Conservation (phyloP, 2,329 filamentous ascomycete species). For the Zymoseptoria pseudotritici region DNA sequence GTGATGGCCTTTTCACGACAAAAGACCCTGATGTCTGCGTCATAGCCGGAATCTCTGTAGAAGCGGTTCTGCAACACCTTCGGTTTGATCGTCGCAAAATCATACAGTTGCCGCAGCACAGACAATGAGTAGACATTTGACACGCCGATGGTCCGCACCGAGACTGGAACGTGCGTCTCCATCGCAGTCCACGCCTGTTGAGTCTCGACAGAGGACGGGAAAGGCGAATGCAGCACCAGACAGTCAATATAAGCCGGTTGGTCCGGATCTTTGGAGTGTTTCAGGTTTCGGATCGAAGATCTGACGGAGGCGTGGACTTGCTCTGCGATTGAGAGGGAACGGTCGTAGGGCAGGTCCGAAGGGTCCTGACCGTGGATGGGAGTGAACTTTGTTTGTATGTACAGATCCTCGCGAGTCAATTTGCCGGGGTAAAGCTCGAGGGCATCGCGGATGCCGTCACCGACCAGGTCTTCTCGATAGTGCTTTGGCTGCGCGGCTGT, state of each 20-base stretch:
- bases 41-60: slow-evolving; percentile 52
- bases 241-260: slow-evolving; percentile 49
- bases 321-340: slow-evolving; percentile 49
- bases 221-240: slow-evolving; percentile 52
- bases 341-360: slow-evolving; percentile 56
- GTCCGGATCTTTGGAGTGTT: slow-evolving; percentile 30
- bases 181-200: slow-evolving; percentile 60
- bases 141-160: slow-evolving; percentile 62
- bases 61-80: slow-evolving; percentile 72
- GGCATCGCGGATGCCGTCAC: slow-evolving; percentile 56
- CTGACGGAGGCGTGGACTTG: slow-evolving; percentile 62
- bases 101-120: slow-evolving; percentile 48
- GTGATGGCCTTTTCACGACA: slow-evolving; percentile 46
- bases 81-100: slow-evolving; percentile 44
- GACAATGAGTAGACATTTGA: slow-evolving; percentile 59
- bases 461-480: slow-evolving; percentile 67
- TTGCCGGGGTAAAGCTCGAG: slow-evolving; percentile 48
- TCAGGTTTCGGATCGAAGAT: slow-evolving; percentile 59
- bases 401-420: slow-evolving; percentile 55
- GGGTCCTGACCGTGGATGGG: slow-evolving; percentile 55
- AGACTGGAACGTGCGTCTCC: slow-evolving; percentile 57
- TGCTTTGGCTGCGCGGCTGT: slow-evolving; percentile 73
- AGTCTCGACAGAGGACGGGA: slow-evolving; percentile 46
- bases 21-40: slow-evolving; percentile 52
- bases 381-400: slow-evolving; percentile 82